Evolutionary conservation across 2,329 filamentous ascomycete species (phyloP).

Genomic region (Neonectria magnoliae): DNA sequence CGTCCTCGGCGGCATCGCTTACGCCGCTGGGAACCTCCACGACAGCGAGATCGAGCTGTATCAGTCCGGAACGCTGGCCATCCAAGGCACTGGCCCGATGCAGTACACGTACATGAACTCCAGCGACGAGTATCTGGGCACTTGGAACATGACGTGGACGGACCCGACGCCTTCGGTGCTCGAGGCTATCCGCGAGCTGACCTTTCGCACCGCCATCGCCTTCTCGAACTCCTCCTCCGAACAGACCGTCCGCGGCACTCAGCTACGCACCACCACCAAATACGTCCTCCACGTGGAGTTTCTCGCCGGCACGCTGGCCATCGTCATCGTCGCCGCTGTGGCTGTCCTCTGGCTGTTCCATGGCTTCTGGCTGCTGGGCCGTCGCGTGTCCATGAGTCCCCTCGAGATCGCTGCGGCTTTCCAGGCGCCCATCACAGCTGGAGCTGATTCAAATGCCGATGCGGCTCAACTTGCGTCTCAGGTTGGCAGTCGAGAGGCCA

Average conservation of each 20-base stretch:
- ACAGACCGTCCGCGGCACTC: conserved; percentile 6
- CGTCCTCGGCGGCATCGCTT: conserved; percentile 11
- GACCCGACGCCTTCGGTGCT: conserved; percentile 9
- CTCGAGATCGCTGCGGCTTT: conserved; percentile 18
- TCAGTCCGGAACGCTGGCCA: neutral
- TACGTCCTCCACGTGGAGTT: conserved; percentile 7
- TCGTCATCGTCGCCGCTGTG: neutral
- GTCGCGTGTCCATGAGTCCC: conserved; percentile 14
- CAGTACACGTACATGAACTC: conserved; percentile 21
- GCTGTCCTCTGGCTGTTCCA: conserved; percentile 5
- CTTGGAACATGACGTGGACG: conserved; percentile 13
- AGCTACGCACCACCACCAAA: conserved; percentile 1
- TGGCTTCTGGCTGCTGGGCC: conserved; percentile 15
- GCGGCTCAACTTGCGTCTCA: conserved; percentile 17
- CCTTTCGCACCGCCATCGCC: conserved; percentile 15
- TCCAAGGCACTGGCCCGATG: conserved; percentile 4
- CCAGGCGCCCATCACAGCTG: conserved; percentile 6
- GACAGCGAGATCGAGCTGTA: conserved; percentile 7
- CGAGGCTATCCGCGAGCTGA: conserved; percentile 10
- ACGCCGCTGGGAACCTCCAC: conserved; percentile 2
- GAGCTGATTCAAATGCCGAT: conserved; percentile 5
- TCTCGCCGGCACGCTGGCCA: neutral
- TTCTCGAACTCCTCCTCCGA: conserved; percentile 5
- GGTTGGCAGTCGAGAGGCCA: conserved; percentile 3
- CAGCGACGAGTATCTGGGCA: conserved; percentile 1